Conservation (phyloP, 805 yeast species). For the Metschnikowia peoriensis region DNA sequence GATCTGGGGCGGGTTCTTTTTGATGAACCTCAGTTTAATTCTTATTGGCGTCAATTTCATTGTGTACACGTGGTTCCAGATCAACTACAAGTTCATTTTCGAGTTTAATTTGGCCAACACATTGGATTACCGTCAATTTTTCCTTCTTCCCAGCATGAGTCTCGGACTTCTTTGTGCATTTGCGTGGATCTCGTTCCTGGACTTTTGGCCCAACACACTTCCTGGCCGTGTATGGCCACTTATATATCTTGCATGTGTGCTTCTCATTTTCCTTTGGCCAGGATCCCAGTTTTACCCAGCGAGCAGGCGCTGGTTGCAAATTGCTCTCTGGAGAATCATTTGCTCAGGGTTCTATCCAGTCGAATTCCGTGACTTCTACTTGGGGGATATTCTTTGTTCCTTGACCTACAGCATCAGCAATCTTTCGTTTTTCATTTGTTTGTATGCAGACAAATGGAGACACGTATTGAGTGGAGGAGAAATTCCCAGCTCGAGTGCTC, state of each 20-base stretch:
- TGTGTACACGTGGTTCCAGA: constrained; percentile 70
- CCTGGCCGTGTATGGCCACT: constrained; percentile 80
- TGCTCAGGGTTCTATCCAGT: constrained; percentile 91
- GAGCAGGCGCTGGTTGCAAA: constrained; percentile 76
- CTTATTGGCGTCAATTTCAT: constrained; percentile 67
- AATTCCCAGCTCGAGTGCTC: constrained; percentile 20
- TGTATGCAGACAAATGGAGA: constrained; percentile 71
- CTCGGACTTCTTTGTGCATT: constrained; percentile 57
- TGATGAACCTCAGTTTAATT: constrained; percentile 57
- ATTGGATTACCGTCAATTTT: constrained; percentile 62
- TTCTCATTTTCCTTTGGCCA: constrained; percentile 58
- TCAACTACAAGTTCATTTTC: constrained; percentile 89
- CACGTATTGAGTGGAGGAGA: constrained; percentile 43
- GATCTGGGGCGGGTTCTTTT: constrained; percentile 88
- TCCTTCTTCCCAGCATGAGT: constrained; percentile 60
- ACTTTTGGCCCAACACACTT: constrained; percentile 59
- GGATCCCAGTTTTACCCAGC: constrained; percentile 51
- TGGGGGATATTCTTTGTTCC: constrained; percentile 90
- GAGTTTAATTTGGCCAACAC: constrained; percentile 75
- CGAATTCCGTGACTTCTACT: constrained; percentile 88
- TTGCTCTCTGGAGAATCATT: constrained; percentile 67
- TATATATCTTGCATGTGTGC: constrained; percentile 58
- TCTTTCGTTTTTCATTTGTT: constrained; percentile 79
- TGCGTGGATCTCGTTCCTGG: constrained; percentile 72
- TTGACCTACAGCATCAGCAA: constrained; percentile 87